These are phyloP conservation scores for Escovopsis sp. DNA, from an alignment of 2,329 filamentous ascomycete species.

Conservation along the genomic window DNA sequence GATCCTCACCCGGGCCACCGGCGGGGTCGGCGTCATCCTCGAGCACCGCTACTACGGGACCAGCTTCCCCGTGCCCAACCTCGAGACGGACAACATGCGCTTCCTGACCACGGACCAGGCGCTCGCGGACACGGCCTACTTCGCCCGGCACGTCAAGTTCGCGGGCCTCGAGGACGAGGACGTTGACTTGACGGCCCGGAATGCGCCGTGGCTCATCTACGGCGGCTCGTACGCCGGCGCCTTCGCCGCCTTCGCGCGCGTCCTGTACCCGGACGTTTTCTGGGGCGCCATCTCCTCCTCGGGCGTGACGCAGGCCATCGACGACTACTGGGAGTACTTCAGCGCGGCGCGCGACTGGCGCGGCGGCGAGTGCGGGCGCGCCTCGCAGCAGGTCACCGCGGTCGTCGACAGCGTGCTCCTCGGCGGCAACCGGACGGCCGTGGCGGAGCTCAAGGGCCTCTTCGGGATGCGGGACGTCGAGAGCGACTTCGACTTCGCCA, in stretches of 20 bases:
- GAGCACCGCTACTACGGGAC: constrained; percentile 81
- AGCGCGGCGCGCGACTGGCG: constrained; percentile 35
- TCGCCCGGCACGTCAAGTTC: constrained; percentile 59
- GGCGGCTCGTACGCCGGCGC: constrained; percentile 75
- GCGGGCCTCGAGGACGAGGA: constrained; percentile 52
- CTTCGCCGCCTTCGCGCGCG: constrained; percentile 61
- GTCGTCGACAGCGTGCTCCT: constrained; percentile 37
- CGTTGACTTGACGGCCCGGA: constrained; percentile 40
- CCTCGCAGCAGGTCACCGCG: constrained; percentile 42
- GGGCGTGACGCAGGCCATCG: constrained; percentile 63
- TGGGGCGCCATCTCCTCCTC: constrained; percentile 70
- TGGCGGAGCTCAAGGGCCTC: constrained; percentile 27
- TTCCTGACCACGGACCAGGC: constrained; percentile 78
- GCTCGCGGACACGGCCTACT: constrained; percentile 67
- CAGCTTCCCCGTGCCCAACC: constrained; percentile 53
- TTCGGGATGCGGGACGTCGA: constrained; percentile 32
- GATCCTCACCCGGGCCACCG: constrained; percentile 53
- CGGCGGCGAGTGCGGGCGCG: constrained; percentile 46
- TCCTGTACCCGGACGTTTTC: constrained; percentile 63
- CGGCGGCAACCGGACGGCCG: constrained; percentile 25
- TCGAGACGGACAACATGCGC: constrained; percentile 54
- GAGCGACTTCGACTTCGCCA: constrained; percentile 32
- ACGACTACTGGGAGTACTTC: constrained; percentile 56
- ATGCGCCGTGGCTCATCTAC: constrained; percentile 61
- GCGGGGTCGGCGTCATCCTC: constrained; percentile 64